Evolutionary conservation across 768 basidiomycete genomes (phyloP), one percentile per base, ranked within the genome.

Genomic region (Kwoniella heveanensis): DNA sequence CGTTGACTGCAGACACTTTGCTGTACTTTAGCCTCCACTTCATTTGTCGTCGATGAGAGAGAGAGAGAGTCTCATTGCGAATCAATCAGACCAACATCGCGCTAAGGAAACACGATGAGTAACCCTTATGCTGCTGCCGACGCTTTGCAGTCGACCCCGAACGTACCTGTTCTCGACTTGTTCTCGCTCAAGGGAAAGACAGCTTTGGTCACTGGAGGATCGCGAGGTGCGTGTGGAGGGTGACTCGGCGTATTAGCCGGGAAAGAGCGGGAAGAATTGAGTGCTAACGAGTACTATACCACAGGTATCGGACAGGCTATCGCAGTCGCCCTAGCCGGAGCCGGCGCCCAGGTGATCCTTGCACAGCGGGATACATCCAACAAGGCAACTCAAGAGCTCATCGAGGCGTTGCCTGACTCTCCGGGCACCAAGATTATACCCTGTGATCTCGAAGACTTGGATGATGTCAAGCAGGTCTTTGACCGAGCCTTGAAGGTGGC

Each of bases 201-300:
- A 61, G 89, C 85, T 36, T 86, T 92, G 80, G 85, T 92, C 73
- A 92, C 91, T 39, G 90, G 90, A 65, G 88, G 87, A 30, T 86
- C 88, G 24, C 83, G 90, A 79, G 90, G 89, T 88, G 78, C 65
- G 81, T 80, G 8, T n/a, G 2, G 5, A 8, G n/a, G n/a, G n/a
- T n/a, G n/a, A n/a, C n/a, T n/a, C n/a, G n/a, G n/a, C n/a, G n/a
- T n/a, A n/a, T n/a, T n/a, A n/a, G n/a, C n/a, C n/a, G n/a, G n/a
- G n/a, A n/a, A n/a, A n/a, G n/a, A 57, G n/a, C 36, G 12, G 27
- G 27, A 24, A 19, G n/a, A n/a, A n/a, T n/a, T 19, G 8, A 27
- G 29, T 44, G 39, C 8, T 44, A 9, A 44, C 39, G 39, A 44
- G 3, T 44, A 6, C 32, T 13, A 32, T 44, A 24, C n/a, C 30